phyloP scores from a whole-genome alignment of 495 filamentous ascomycete species.

The Annulohypoxylon stygium region DNA sequence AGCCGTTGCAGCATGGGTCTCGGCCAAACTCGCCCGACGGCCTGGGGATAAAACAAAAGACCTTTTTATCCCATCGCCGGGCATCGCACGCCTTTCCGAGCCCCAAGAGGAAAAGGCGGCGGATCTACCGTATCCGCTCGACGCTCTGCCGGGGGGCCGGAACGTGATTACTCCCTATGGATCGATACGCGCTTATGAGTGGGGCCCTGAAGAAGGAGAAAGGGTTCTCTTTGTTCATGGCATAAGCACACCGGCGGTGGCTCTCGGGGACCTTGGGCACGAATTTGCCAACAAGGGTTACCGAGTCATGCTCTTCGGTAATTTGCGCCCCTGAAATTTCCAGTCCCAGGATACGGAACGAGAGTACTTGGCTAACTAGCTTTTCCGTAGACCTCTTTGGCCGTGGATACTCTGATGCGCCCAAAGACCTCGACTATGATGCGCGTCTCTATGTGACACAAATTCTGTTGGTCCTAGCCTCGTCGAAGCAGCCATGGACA shows the following conservation, averaged over 20 bases:
- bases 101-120: constrained; percentile 56
- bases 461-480: constrained; percentile 77
- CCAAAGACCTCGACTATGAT: constrained; percentile 76
- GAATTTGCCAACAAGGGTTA: constrained; percentile 73
- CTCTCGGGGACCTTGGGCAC: constrained; percentile 71
- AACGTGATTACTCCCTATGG: constrained; percentile 80
- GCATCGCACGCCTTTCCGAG: constrained; percentile 39
- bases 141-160: constrained; percentile 77
- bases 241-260: constrained; percentile 76
- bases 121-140: constrained; percentile 75
- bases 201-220: constrained; percentile 75
- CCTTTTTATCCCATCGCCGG: constrained; percentile 50
- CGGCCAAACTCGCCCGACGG: constrained; percentile 24
- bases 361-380: constrained; percentile 6
- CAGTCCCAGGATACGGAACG: neutral
- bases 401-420: constrained; percentile 81
- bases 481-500: constrained; percentile 77
- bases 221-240: constrained; percentile 81
- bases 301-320: constrained; percentile 78
- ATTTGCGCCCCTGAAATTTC: constrained; percentile 31
- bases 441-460: constrained; percentile 79
- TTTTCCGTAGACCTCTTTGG: constrained; percentile 73
- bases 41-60: constrained; percentile 43
- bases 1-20: constrained; percentile 15
- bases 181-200: constrained; percentile 79